Conservation (phyloP, 257 asterid genomes). For the Hygrophila difformis region DNA sequence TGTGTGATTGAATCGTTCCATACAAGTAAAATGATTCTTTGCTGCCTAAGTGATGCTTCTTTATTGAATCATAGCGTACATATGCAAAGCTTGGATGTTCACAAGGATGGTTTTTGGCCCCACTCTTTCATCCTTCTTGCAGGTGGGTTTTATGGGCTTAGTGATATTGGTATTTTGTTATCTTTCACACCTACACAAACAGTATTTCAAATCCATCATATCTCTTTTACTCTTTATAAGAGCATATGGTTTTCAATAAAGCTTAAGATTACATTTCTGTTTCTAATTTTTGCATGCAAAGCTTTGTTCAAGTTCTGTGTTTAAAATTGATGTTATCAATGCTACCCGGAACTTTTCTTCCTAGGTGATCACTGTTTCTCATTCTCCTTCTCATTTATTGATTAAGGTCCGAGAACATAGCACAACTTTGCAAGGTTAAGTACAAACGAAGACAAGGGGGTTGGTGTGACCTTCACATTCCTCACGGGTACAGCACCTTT, state of each 20-base stretch:
- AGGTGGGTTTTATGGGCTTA: constrained; percentile 28
- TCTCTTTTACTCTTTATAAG: too few species aligned
- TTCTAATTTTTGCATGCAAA: too few species aligned
- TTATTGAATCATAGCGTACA: constrained; percentile 39
- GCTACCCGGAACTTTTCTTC: too few species aligned
- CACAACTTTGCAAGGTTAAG: constrained; percentile 71
- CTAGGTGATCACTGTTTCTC: background rate
- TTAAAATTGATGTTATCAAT: too few species aligned
- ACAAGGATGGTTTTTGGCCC: constrained; percentile 86
- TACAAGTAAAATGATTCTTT: constrained; percentile 11
- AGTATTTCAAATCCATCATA: too few species aligned
- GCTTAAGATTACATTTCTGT: too few species aligned
- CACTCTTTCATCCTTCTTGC: constrained; percentile 68
- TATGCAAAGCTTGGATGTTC: constrained; percentile 82
- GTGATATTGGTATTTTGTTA: background rate
- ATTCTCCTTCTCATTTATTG: constrained; percentile 5
- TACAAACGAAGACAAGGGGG: constrained; percentile 58
- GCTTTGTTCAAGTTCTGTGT: too few species aligned
- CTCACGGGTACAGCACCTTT: constrained; percentile 39
- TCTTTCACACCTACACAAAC: too few species aligned
- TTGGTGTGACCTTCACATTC: constrained; percentile 65
- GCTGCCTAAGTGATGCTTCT: constrained; percentile 13
- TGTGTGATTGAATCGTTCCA: background rate
- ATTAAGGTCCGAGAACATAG: constrained; percentile 55
- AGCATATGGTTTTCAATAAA: too few species aligned